Base-by-base conservation (phyloP, 176 grass and related monocot genomes). In the Oryza australiensis region DNA sequence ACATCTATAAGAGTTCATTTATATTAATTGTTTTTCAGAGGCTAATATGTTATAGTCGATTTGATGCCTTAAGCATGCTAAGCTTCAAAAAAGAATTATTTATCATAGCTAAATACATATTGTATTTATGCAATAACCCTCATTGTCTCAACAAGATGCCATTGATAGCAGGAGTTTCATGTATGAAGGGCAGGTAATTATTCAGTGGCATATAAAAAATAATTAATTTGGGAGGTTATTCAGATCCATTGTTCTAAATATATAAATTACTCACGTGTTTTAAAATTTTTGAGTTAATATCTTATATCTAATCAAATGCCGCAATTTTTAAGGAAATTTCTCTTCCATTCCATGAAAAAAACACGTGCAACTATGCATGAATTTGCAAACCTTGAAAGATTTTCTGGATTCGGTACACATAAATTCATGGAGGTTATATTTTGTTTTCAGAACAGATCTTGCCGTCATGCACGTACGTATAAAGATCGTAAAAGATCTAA, bases 401-500 rank as follows among this genome's bases (percentile, higher is more conserved):
- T 24, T 43, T 7, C 24, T 26, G 40, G 13, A 13, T 34, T 46
- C 7, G 3, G n/a, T n/a, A n/a, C 7, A 5, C 24, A 76, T 0
- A 60, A 32, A 2, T 60, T 69, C 15, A 10, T 46, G 13, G 2
- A 0, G 11, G 51, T 14, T 74, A 65, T 9, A 0, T 12, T 14
- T 14, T 42, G 5, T 5, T 23, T 38, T 10, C 13, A 0, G 12
- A 26, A 68, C 28, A 74, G 64, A 55, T 9, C 0, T 14, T 34
- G n/a, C 7, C 4, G 3, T 86, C 35, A 37, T 37, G 35, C 35
- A 37, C 35, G 35, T 11, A 60, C 23, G 5, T 3, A 14, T 38
- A 70, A 70, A 80, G 10, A 81, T 14, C n/a, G 59, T 26, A 22
- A 73, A 86, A 80, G 60, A 12, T 66, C 16, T 70, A 71, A 81